A percentile compares a stretch with the other conserved stretches of the same genome.
phyloP scores from a whole-genome alignment of 495 filamentous ascomycete species.

The Aspergillus haitiensis region DNA sequence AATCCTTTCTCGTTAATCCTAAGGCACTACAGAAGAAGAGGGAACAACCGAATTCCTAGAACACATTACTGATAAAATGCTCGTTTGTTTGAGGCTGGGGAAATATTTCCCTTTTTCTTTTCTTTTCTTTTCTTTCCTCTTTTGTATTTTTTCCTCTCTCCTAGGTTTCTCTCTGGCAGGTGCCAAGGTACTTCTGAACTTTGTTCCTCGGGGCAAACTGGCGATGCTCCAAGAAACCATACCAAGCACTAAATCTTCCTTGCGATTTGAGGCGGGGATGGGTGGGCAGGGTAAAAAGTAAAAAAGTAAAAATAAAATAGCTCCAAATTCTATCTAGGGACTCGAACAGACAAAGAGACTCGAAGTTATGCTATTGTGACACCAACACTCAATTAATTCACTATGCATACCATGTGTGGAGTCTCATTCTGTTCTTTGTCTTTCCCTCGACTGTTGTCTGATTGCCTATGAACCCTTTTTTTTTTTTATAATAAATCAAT shows the following conservation, averaged over 20 bases:
- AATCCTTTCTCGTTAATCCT: not conserved
- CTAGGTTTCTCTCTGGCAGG: not conserved
- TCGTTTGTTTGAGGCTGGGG: not conserved
- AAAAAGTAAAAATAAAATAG: not conserved
- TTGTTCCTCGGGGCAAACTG: not conserved
- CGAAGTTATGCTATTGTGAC: slow-evolving; percentile 1
- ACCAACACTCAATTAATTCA: slow-evolving; percentile 3
- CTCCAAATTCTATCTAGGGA: not conserved
- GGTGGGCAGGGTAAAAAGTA: not conserved
- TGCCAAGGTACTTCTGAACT: slow-evolving; percentile 2
- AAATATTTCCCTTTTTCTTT: not conserved
- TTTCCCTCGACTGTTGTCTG: not conserved
- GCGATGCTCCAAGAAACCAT: not conserved
- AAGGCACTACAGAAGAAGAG: not conserved
- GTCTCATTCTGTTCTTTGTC: not conserved
- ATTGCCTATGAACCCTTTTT: not conserved
- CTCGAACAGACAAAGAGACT: not conserved
- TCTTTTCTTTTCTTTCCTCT: not conserved
- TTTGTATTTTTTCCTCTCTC: not conserved
- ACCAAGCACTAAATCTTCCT: not conserved
- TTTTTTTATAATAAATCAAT: too few relatives aligned
- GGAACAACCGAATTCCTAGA: not conserved
- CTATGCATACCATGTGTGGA: not conserved
- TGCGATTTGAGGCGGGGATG: not conserved
- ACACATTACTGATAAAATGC: not conserved